These are phyloP conservation scores for Aspergillus neoniger DNA, from an alignment of 2,329 filamentous ascomycete species.

Conservation along the genomic window DNA sequence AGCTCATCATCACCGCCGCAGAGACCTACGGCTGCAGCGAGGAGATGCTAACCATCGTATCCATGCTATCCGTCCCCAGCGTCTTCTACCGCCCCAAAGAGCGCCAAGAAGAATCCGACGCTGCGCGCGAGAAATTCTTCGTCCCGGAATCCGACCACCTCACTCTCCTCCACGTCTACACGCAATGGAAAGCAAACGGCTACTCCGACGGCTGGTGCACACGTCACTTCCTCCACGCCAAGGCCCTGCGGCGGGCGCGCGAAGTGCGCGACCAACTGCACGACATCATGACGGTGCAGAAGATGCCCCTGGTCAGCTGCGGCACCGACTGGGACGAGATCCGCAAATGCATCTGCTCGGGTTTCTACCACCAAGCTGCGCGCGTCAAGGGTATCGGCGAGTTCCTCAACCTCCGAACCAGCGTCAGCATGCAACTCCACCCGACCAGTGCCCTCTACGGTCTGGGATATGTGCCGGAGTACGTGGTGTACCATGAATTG, in stretches of 20 bases:
- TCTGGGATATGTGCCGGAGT: slow-evolving; percentile 89
- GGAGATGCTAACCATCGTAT: slow-evolving; percentile 97
- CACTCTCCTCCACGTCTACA: slow-evolving; percentile 92
- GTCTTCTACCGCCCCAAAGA: slow-evolving; percentile 98
- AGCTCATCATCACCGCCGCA: slow-evolving; percentile 88
- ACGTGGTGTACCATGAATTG: slow-evolving; percentile 96
- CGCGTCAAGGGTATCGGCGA: slow-evolving; percentile 95
- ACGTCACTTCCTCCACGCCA: slow-evolving; percentile 92
- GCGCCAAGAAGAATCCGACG: slow-evolving; percentile 92
- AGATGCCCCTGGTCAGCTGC: slow-evolving; percentile 83
- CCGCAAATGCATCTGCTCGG: slow-evolving; percentile 93
- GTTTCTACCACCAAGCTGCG: slow-evolving; percentile 97
- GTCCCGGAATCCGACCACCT: slow-evolving; percentile 97
- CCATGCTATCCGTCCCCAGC: slow-evolving; percentile 94
- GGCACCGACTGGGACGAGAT: slow-evolving; percentile 97
- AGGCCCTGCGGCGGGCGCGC: slow-evolving; percentile 84
- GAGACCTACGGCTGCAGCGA: slow-evolving; percentile 90
- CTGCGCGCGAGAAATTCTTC: slow-evolving; percentile 96
- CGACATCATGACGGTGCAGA: slow-evolving; percentile 92
- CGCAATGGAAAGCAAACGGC: slow-evolving; percentile 90
- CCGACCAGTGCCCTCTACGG: slow-evolving; percentile 93
- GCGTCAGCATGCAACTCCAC: slow-evolving; percentile 90
- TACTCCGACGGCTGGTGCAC: slow-evolving; percentile 89
- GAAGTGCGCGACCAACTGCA: slow-evolving; percentile 92
- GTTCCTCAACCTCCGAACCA: slow-evolving; percentile 94